Evolutionary conservation across 176 grass and related monocot species (phyloP).

Genomic region (Carex pumila): DNA sequence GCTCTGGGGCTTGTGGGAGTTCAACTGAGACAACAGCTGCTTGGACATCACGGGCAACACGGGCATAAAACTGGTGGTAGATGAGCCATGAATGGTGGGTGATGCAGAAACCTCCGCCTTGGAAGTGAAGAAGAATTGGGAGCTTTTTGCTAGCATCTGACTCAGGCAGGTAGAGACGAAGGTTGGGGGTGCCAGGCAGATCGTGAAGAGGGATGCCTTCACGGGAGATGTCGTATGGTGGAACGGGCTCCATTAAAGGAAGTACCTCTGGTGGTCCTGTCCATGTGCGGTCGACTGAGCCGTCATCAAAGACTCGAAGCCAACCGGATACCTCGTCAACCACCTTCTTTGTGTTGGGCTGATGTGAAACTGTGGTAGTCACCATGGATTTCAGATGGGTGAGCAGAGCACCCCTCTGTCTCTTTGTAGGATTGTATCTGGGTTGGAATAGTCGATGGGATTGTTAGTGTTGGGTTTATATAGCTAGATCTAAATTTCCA

Average conservation of each 20-base stretch:
- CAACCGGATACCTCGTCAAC: constrained; percentile 85
- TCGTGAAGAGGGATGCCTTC: constrained; percentile 75
- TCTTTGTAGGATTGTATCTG: background rate
- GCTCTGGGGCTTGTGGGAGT: constrained; percentile 63
- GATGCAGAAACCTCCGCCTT: constrained; percentile 90
- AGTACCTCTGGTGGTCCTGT: constrained; percentile 56
- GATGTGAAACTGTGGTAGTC: background rate
- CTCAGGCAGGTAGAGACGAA: constrained; percentile 65
- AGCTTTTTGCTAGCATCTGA: background rate
- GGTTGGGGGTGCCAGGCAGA: constrained; percentile 53
- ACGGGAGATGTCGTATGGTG: constrained; percentile 26
- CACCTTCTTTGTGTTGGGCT: constrained; percentile 20
- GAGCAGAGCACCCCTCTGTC: background rate
- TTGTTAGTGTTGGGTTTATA: background rate
- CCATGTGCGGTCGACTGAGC: constrained; percentile 76
- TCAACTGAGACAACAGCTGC: constrained; percentile 50
- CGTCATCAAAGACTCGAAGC: constrained; percentile 65
- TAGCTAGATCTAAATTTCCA: background rate
- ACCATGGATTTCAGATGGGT: background rate
- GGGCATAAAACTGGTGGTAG: constrained; percentile 82
- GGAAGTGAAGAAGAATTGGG: constrained; percentile 62
- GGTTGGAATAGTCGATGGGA: background rate
- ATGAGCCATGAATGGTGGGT: constrained; percentile 53
- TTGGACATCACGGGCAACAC: constrained; percentile 38
- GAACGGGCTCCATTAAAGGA: constrained; percentile 53